Base-by-base conservation (phyloP, 768 basidiomycete genomes). In the Boletales sp. region DNA sequence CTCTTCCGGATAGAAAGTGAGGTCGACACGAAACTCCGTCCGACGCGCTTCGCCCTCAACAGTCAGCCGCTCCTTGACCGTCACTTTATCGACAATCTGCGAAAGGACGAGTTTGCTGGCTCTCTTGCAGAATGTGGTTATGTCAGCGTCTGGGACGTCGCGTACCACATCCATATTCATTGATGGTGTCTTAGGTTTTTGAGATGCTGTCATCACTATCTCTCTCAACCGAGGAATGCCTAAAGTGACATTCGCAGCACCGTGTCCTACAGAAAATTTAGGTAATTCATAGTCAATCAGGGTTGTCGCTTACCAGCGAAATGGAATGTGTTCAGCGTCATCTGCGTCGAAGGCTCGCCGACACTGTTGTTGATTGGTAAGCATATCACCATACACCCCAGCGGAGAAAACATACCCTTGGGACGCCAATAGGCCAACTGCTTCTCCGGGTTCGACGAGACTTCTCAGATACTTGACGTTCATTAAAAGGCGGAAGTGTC, bases 301-400 rank as follows among this genome's bases (percentile, higher is more conserved):
- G 32, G 27, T 35, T 41, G 51, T 54, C 34, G 63, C 79, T 61
- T 68, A 84, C 93, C 95, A 58, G 97, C 97, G 62, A 99, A 94
- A 74, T 99, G 97, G 82, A 99, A 99, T 12, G 97, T 99, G 67
- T 99, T 99, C 55, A 99, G 73, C 9, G 97, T 99, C 97, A 99
- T 99, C 67, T 99, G 97, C 0, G 97, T 99, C 14, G 97, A 99
- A 5, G 97, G 97, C 68, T 99, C 97, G 45, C 97, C 97, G 38
- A 99, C 83, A 72, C 97, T 98, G 52, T 8, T 46, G 42, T 31
- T 9, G 8, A 46, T 45, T 41, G 47, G 40, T 47, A 49, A 51
- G 34, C 14, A 31, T 31, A 10, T 42, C n/a, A 27, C 15, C 45
- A 47, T 10, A 40, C 39, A 5, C 5, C 18, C 24, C 24, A 7